Evolutionary conservation across 1,284 basidiomycete species (phyloP).

Genomic region (Ganoderma sp.): DNA sequence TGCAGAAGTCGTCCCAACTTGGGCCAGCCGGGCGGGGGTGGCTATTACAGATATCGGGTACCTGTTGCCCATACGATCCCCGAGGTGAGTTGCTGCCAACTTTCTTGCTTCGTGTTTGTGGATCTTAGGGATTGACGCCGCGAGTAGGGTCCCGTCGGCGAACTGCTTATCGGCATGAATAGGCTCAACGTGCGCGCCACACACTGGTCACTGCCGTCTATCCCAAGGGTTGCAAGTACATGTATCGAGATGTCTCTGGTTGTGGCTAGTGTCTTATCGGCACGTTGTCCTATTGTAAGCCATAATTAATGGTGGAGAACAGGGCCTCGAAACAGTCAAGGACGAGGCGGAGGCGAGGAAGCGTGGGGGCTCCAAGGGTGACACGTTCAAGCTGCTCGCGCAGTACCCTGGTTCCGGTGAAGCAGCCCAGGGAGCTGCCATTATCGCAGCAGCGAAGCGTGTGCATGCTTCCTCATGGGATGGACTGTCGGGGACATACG

Average conservation of each 20-base stretch:
- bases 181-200: slow-evolving; percentile 81
- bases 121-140: slow-evolving; percentile 13
- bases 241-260: slow-evolving; percentile 74
- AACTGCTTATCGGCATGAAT: slow-evolving; percentile 60
- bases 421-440: slow-evolving; percentile 48
- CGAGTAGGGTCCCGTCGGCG: slow-evolving; percentile 74
- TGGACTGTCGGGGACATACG: not conserved
- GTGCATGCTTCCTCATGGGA: slow-evolving; percentile 9
- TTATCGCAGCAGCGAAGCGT: slow-evolving; percentile 38
- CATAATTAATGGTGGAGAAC: slow-evolving; percentile 12
- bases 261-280: slow-evolving; percentile 50
- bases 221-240: slow-evolving; percentile 70
- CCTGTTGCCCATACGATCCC: slow-evolving; percentile 85
- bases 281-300: slow-evolving; percentile 17
- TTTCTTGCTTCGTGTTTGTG: slow-evolving; percentile 16
- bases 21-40: slow-evolving; percentile 53
- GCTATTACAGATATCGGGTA: slow-evolving; percentile 76
- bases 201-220: slow-evolving; percentile 79
- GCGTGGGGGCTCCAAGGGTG: slow-evolving; percentile 65
- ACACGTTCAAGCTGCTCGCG: slow-evolving; percentile 65
- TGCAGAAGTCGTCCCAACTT: slow-evolving; percentile 76
- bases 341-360: slow-evolving; percentile 60
- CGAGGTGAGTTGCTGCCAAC: slow-evolving; percentile 46
- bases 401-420: slow-evolving; percentile 59
- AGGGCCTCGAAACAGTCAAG: slow-evolving; percentile 57